A percentile compares a stretch with the other conserved stretches of the same genome.
Conservation (phyloP, 139 green algal species). For the Zygnema cylindricum region DNA sequence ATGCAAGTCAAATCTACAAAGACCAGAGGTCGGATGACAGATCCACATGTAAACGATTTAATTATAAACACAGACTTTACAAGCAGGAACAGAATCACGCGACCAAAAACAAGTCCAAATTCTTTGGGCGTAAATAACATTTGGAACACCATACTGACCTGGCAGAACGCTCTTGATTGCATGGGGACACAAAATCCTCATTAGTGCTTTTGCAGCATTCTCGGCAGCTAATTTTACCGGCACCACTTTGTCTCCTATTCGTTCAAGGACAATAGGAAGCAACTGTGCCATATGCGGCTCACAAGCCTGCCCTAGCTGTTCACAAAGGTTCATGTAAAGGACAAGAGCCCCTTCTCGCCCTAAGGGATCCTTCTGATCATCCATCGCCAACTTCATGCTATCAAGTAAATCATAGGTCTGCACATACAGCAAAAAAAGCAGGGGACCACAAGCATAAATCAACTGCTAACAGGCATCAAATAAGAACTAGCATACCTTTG, state of each 20-base stretch:
- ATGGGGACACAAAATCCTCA: conserved; percentile 41
- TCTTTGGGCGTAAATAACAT: neutral
- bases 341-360: conserved; percentile 28
- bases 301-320: neutral
- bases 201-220: conserved; percentile 37
- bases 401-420: neutral
- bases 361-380: neutral
- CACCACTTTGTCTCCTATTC: conserved; percentile 37
- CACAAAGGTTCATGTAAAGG: neutral
- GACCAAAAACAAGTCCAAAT: neutral
- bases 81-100: neutral
- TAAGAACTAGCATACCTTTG: too few species aligned
- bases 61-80: too few species aligned
- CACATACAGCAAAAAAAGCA: neutral
- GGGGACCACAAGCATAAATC: conserved; percentile 1
- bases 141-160: conserved; percentile 9
- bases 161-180: conserved; percentile 40
- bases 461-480: neutral
- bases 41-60: neutral
- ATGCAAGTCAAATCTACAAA: too few species aligned
- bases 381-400: neutral
- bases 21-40: too few species aligned
- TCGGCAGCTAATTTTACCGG: conserved; percentile 33
- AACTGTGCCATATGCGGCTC: conserved; percentile 36
- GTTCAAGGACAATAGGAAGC: conserved; percentile 13